Base-by-base conservation (phyloP, 495 filamentous ascomycete genomes). In the Pyronema domesticum region DNA sequence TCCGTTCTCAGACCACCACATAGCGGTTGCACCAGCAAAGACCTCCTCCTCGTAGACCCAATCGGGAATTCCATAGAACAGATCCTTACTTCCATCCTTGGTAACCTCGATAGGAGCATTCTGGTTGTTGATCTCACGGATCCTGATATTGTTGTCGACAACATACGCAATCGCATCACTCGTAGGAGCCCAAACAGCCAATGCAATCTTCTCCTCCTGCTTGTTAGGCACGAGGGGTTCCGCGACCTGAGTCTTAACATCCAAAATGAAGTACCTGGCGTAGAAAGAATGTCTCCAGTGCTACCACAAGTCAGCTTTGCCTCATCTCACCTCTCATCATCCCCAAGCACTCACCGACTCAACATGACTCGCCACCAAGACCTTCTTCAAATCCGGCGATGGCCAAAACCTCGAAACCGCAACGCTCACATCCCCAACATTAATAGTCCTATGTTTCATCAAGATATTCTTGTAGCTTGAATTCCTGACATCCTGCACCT, bases 41-140 rank as follows among this genome's bases (percentile, higher is more conserved):
- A 98, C 89, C 68, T 98, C 91, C 65, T 98, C 91, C 65, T 98
- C 91, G 60, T 95, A 98, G 0, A 98, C 91, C 91, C 91, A 98
- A 68, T 98, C 91, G 0, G 91, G 91, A n/a, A 95, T 79, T 17
- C 91, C 91, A 61, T 96, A 93, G 72, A 98, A 96, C 13, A 91
- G 76, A 55, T 96, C 77, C 1, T 73, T 68, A 0, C 89, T 83
- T 39, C 91, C 91, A 66, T 96, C 88, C 56, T 71, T 81, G 11
- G 91, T 98, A 55, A 98, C 81, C 55, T 80, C 78, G 4, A 72
- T 74, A 11, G 88, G 78, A 18, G 42, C 63, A 6, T 53, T 44
- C 6, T 68, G 64, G n/a, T 72, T 60, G 0, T 73, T 74, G 37
- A 95, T 64, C 42, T 81, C 79, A 43, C 93, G 81, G 19, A 94